Conservation (phyloP, 1,284 basidiomycete genomes). For the Sporisorium graminicola region DNA sequence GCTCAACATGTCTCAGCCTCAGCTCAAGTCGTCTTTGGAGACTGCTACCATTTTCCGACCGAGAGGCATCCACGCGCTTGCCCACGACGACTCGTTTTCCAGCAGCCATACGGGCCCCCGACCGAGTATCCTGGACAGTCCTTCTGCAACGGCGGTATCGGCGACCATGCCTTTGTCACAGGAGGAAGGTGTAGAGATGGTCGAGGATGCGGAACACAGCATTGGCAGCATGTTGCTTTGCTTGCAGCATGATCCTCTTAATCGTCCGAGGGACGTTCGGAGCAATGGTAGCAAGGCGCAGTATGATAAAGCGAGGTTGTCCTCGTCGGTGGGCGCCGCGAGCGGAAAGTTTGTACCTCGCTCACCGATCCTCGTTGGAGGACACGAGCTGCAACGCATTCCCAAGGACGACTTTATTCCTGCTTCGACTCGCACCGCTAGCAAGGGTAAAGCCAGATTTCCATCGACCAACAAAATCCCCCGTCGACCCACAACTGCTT, state of each 20-base stretch:
- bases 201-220: constrained; percentile 7
- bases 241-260: background rate
- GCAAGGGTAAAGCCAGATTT: background rate
- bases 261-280: background rate
- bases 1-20: constrained; percentile 11
- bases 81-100: constrained; percentile 12
- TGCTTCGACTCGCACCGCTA: background rate
- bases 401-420: background rate
- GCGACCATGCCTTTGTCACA: constrained; percentile 11
- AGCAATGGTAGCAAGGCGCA: background rate
- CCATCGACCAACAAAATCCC: background rate
- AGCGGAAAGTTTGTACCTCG: background rate
- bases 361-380: background rate
- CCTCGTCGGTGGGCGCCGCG: background rate
- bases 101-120: background rate
- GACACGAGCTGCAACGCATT: background rate
- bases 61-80: constrained; percentile 13
- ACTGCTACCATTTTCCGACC: constrained; percentile 8
- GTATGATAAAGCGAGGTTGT: background rate
- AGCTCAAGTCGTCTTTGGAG: background rate
- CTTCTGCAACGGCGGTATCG: constrained; percentile 2
- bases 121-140: constrained; percentile 7
- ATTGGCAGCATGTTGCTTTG: constrained; percentile 15
- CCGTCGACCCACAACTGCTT: constrained; percentile 23
- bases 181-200: background rate